These are phyloP conservation scores for Colletotrichum sp. DNA, from an alignment of 2,329 filamentous ascomycete genomes.

Conservation along the genomic window DNA sequence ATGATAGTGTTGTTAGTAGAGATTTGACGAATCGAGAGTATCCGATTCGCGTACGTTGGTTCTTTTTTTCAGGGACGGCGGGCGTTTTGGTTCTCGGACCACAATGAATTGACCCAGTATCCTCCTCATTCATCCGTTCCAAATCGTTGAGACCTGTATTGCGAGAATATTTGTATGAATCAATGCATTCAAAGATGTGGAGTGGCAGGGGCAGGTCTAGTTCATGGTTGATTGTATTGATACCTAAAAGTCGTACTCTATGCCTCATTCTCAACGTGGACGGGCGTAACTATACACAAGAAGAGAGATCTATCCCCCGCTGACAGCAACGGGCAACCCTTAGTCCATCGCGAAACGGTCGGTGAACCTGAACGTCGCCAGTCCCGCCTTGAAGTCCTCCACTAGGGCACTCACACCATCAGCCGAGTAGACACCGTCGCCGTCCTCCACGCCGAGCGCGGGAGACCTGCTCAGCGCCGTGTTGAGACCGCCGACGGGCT, in stretches of 20 bases:
- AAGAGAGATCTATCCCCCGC: neutral
- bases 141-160: neutral
- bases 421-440: constrained; percentile 46
- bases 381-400: constrained; percentile 57
- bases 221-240: neutral
- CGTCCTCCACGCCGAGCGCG: constrained; percentile 42
- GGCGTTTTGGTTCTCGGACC: neutral
- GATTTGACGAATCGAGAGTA: neutral
- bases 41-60: neutral
- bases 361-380: constrained; percentile 70
- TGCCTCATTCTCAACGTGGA: neutral
- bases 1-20: neutral
- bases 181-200: neutral
- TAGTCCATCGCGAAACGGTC: constrained; percentile 65
- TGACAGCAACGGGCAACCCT: neutral
- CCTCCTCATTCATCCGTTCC: neutral
- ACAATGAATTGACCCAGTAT: neutral
- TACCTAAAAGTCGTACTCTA: neutral
- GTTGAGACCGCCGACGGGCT: constrained; percentile 69
- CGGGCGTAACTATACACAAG: neutral
- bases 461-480: constrained; percentile 25
- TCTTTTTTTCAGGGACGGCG: neutral
- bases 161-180: neutral
- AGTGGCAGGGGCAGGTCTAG: neutral
- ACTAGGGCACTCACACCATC: constrained; percentile 43